Percentiles rank a stretch among this genome's conserved stretches.
Conservation (phyloP, 176 grass and related monocot genomes). For the Oryza punctata region DNA sequence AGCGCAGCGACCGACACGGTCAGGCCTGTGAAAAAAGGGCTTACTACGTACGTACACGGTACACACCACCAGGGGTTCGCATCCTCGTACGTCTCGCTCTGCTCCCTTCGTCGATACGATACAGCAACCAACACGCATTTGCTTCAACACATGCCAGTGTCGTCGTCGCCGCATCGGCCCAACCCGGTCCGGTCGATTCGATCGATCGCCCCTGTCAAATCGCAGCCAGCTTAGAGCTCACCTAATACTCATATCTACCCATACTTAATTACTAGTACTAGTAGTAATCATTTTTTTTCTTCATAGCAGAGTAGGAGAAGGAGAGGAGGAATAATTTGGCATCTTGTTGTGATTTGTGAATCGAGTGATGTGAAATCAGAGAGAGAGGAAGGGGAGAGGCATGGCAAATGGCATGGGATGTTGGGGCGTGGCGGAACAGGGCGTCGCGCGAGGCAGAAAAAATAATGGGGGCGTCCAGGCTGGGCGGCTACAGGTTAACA, state of each 20-base stretch:
- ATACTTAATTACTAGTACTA: too few species aligned
- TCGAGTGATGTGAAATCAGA: background rate
- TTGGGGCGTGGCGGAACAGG: slow-evolving; percentile 35
- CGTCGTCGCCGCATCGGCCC: background rate
- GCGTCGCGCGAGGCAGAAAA: slow-evolving; percentile 22
- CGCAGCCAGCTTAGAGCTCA: background rate
- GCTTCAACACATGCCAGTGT: too few species aligned
- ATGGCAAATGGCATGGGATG: background rate
- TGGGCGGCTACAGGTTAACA: slow-evolving; percentile 26
- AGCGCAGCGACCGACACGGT: background rate
- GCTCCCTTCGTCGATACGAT: background rate
- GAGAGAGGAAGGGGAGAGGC: too few species aligned
- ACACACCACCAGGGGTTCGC: background rate
- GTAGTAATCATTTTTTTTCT: too few species aligned
- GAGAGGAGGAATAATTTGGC: background rate
- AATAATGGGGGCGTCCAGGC: slow-evolving; percentile 42
- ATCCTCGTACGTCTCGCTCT: background rate
- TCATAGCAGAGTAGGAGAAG: background rate
- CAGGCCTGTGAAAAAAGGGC: too few species aligned
- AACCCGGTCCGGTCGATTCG: too few species aligned
- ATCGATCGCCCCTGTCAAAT: background rate
- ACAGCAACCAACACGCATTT: too few species aligned
- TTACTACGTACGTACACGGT: too few species aligned
- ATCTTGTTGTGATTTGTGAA: background rate
- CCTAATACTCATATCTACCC: background rate